A percentile compares a stretch with the other conserved stretches of the same genome.
phyloP scores from a whole-genome alignment of 768 basidiomycete genomes.

The Agaricus sinodeliciosus region DNA sequence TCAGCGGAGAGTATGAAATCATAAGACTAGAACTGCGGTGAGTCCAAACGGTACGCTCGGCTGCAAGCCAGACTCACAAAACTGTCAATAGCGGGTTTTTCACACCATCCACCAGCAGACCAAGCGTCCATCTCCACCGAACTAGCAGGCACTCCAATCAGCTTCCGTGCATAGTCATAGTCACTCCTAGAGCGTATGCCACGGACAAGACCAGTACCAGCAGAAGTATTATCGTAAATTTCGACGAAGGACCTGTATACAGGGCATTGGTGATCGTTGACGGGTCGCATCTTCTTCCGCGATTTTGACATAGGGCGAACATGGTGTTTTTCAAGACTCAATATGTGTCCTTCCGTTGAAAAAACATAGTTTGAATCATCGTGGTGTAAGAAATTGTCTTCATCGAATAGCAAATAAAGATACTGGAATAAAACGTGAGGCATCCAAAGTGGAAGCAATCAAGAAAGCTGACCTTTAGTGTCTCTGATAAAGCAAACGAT shows the following conservation, averaged over 20 bases:
- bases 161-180: slow-evolving; percentile 70
- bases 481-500: slow-evolving; percentile 91
- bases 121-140: slow-evolving; percentile 50
- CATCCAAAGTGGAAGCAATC: neutral
- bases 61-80: slow-evolving; percentile 44
- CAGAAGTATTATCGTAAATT: slow-evolving; percentile 23
- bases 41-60: neutral
- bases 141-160: slow-evolving; percentile 50
- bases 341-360: slow-evolving; percentile 92
- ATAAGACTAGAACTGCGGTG: slow-evolving; percentile 47
- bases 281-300: slow-evolving; percentile 53
- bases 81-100: slow-evolving; percentile 55
- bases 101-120: slow-evolving; percentile 72
- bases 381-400: slow-evolving; percentile 64
- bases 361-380: slow-evolving; percentile 87
- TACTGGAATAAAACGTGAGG: slow-evolving; percentile 45
- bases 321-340: slow-evolving; percentile 53
- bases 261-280: slow-evolving; percentile 71
- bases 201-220: slow-evolving; percentile 43
- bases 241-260: slow-evolving; percentile 46
- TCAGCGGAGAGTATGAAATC: slow-evolving; percentile 73
- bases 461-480: slow-evolving; percentile 60
- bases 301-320: slow-evolving; percentile 52
- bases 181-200: slow-evolving; percentile 73
- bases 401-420: slow-evolving; percentile 88